Percentiles rank a stretch among this genome's conserved stretches.
phyloP scores from a whole-genome alignment of 305 asterid genomes.

The Withania somnifera region DNA sequence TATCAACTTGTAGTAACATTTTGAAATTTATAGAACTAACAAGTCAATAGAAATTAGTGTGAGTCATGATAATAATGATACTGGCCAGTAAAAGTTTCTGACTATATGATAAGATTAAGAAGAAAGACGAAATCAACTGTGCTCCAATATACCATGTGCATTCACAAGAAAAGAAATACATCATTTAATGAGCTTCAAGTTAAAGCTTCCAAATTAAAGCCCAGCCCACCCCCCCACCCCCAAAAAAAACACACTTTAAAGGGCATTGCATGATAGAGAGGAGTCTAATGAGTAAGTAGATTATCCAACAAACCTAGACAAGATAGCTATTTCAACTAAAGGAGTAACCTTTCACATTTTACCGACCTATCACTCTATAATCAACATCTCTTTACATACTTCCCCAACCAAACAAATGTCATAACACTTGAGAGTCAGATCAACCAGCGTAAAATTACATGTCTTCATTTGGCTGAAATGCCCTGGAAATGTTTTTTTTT shows the following conservation, averaged over 20 bases:
- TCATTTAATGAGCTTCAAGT: background rate
- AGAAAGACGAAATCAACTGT: background rate
- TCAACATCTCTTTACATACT: background rate
- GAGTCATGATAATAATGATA: background rate
- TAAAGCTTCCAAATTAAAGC: background rate
- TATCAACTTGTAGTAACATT: background rate
- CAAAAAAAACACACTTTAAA: background rate
- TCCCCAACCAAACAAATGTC: background rate
- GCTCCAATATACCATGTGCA: background rate
- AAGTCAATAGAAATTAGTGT: background rate
- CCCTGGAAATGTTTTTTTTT: background rate
- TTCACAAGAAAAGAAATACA: background rate
- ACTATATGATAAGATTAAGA: background rate
- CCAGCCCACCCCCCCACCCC: too few species aligned
- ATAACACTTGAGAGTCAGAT: background rate
- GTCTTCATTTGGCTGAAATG: background rate
- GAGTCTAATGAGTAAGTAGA: background rate
- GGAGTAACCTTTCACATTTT: background rate
- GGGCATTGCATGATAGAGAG: background rate
- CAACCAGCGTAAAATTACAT: background rate
- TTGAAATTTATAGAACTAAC: background rate
- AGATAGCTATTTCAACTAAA: background rate
- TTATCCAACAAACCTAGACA: background rate
- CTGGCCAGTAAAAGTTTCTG: background rate
- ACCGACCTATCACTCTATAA: background rate